phyloP scores from a whole-genome alignment of 768 basidiomycete species.

The Myochromella boudieri region DNA sequence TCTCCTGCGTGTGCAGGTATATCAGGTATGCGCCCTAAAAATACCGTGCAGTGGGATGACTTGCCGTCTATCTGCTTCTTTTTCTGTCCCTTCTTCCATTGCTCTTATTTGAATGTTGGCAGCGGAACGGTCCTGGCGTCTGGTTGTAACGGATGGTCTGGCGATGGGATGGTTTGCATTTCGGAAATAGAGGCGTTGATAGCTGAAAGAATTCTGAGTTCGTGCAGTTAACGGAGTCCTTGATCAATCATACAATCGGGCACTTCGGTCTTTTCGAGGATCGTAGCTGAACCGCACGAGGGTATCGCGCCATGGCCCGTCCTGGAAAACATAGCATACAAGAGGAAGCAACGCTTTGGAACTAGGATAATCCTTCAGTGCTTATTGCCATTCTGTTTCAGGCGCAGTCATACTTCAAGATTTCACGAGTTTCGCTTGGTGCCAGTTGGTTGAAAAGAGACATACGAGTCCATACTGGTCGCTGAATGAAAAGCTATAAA shows the following conservation, averaged over 20 bases:
- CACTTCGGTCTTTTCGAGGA: constrained; percentile 70
- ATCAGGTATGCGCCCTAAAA: not conserved
- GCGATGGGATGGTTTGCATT: constrained; percentile 81
- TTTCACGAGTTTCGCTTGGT: constrained; percentile 62
- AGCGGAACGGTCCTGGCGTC: constrained; percentile 58
- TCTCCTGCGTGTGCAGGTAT: constrained; percentile 34
- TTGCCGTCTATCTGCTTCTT: constrained; percentile 47
- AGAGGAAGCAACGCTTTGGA: constrained; percentile 81
- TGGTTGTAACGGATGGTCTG: constrained; percentile 71
- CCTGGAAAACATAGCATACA: constrained; percentile 85
- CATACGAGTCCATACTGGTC: constrained; percentile 89
- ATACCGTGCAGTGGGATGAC: constrained; percentile 7
- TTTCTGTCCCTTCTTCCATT: constrained; percentile 37
- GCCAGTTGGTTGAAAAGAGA: constrained; percentile 84
- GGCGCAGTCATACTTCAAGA: constrained; percentile 63
- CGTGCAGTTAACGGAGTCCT: constrained; percentile 2
- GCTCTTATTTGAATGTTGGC: constrained; percentile 38
- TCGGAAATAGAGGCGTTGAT: constrained; percentile 89
- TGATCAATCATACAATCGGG: constrained; percentile 65
- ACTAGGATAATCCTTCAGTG: constrained; percentile 35
- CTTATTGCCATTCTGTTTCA: not conserved
- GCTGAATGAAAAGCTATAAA: constrained; percentile 63
- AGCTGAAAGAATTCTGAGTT: constrained; percentile 48
- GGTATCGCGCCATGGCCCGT: constrained; percentile 93
- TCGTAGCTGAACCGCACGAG: constrained; percentile 88